Percentiles rank a stretch among this genome's conserved stretches.
Conservation (phyloP, 2,329 filamentous ascomycete species). For the Xylariaceae sp. region DNA sequence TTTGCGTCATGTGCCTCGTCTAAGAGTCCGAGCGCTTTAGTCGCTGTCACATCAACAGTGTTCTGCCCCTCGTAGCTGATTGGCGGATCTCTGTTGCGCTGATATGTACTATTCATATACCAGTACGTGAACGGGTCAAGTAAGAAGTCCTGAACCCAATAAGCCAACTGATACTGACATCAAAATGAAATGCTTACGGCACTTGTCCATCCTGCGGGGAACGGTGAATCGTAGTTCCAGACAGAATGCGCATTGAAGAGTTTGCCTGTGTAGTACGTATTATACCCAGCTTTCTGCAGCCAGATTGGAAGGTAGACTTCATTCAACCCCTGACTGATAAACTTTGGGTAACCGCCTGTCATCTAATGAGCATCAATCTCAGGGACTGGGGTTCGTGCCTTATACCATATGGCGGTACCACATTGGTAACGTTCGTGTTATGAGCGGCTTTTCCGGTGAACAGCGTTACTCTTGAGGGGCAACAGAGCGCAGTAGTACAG, state of each 20-base stretch:
- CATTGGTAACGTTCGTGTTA: slow-evolving; percentile 67
- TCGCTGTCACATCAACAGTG: slow-evolving; percentile 51
- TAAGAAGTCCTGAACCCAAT: slow-evolving; percentile 39
- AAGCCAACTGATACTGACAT: background rate
- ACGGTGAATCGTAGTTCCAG: slow-evolving; percentile 59
- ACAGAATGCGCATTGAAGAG: slow-evolving; percentile 64
- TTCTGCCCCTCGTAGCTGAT: slow-evolving; percentile 55
- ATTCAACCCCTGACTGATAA: slow-evolving; percentile 62
- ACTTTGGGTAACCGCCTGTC: slow-evolving; percentile 61
- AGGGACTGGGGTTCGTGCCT: slow-evolving; percentile 46
- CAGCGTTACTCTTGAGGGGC: slow-evolving; percentile 63
- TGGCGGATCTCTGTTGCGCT: slow-evolving; percentile 53
- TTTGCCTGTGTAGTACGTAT: slow-evolving; percentile 73
- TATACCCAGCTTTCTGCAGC: slow-evolving; percentile 67
- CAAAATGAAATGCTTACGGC: slow-evolving; percentile 33
- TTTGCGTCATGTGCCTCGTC: slow-evolving; percentile 48
- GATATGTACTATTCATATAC: slow-evolving; percentile 60
- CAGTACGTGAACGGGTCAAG: slow-evolving; percentile 62
- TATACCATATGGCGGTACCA: slow-evolving; percentile 54
- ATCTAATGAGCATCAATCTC: slow-evolving; percentile 7
- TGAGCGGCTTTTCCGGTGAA: slow-evolving; percentile 66
- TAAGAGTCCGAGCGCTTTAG: slow-evolving; percentile 52
- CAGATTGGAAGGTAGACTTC: slow-evolving; percentile 67
- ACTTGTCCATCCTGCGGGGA: slow-evolving; percentile 57
- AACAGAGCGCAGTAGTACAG: slow-evolving; percentile 65